phyloP scores from a whole-genome alignment of 176 grass and related monocot species.

The Phoenix roebelenii region DNA sequence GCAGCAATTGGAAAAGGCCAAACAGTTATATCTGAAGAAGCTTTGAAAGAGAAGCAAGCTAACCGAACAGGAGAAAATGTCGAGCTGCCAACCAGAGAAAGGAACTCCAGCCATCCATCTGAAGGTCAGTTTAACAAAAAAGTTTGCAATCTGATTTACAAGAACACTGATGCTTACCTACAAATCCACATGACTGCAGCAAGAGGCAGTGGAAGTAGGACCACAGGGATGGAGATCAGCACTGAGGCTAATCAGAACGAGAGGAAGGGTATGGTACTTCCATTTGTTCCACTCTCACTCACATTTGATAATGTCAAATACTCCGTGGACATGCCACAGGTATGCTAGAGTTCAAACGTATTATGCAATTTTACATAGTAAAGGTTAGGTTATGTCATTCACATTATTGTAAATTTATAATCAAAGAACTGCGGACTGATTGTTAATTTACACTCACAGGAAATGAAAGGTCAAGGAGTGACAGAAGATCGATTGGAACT shows the following conservation, averaged over 20 bases:
- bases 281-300: slow-evolving; percentile 38
- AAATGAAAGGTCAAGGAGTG: slow-evolving; percentile 36
- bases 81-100: neutral
- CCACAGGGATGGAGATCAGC: too few species aligned
- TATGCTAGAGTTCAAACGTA: neutral
- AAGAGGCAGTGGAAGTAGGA: slow-evolving; percentile 6
- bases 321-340: slow-evolving; percentile 46
- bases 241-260: neutral
- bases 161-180: neutral
- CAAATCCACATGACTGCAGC: slow-evolving; percentile 10
- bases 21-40: slow-evolving; percentile 29
- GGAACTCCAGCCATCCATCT: neutral
- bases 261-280: slow-evolving; percentile 42
- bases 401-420: too few species aligned
- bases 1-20: slow-evolving; percentile 36
- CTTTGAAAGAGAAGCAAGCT: slow-evolving; percentile 29
- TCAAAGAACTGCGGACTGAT: too few species aligned
- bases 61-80: slow-evolving; percentile 22
- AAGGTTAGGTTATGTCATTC: too few species aligned
- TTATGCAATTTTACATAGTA: too few species aligned
- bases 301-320: slow-evolving; percentile 44
- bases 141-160: neutral
- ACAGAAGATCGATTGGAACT: slow-evolving; percentile 30
- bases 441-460: slow-evolving; percentile 10
- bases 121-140: neutral